Percentiles rank a stretch among this genome's conserved stretches.
phyloP scores from a whole-genome alignment of 805 yeast genomes.

The Candida ulmi region DNA sequence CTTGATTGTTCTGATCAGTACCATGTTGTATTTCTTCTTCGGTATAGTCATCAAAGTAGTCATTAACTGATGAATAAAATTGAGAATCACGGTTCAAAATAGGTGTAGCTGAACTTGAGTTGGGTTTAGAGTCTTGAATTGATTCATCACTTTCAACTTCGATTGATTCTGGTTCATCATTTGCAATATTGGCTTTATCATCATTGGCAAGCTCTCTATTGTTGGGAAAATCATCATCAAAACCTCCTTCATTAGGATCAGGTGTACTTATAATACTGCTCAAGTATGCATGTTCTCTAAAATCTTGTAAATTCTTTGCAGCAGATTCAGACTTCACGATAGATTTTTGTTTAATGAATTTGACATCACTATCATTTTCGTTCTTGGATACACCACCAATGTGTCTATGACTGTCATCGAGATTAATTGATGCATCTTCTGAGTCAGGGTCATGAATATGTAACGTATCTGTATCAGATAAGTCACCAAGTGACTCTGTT shows the following conservation, averaged over 20 bases:
- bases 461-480: conserved; percentile 20
- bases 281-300: conserved; percentile 19
- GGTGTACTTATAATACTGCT: conserved; percentile 20
- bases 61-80: not conserved
- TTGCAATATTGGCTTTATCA: not conserved
- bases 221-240: conserved; percentile 3
- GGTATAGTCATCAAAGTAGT: conserved; percentile 1
- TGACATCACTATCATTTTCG: not conserved
- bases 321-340: not conserved
- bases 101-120: too few species aligned
- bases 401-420: not conserved
- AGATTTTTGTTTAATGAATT: not conserved
- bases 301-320: not conserved
- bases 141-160: too few species aligned
- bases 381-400: not conserved
- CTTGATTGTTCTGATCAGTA: too few species aligned
- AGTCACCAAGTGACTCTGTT: conserved; percentile 8
- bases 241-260: conserved; percentile 3
- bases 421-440: not conserved
- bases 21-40: too few species aligned
- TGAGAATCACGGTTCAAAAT: not conserved
- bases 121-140: too few species aligned
- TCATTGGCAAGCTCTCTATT: not conserved
- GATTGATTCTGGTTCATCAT: too few species aligned
- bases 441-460: conserved; percentile 15